Evolutionary conservation across 176 grass and related monocot genomes (phyloP).

Genomic region (Coix lacrymajobi): DNA sequence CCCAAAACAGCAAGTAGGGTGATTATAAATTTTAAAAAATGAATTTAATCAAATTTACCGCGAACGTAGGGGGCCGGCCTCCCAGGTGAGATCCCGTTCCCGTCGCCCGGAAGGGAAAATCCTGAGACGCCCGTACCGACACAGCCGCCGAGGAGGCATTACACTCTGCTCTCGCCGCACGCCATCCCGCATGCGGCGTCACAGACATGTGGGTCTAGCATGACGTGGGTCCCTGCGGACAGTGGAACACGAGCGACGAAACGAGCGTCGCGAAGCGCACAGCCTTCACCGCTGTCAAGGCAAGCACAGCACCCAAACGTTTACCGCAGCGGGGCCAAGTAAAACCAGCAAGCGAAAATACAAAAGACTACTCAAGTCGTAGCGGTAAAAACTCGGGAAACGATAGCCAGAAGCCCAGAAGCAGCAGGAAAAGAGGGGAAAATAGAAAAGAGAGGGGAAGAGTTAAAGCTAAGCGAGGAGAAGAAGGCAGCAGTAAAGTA

Average conservation of each 20-base stretch:
- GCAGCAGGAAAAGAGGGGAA: not conserved
- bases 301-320: not conserved
- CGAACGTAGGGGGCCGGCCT: not conserved
- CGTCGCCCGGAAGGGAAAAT: conserved; percentile 12
- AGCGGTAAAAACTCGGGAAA: conserved; percentile 40
- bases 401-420: not conserved
- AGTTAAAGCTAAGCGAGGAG: conserved; percentile 41
- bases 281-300: conserved; percentile 24
- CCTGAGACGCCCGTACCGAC: conserved; percentile 20
- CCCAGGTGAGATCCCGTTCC: conserved; percentile 16
- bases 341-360: not conserved
- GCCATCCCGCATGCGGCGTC: not conserved
- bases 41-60: not conserved
- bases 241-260: rapidly evolving
- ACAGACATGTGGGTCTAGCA: not conserved
- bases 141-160: not conserved
- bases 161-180: not conserved
- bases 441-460: not conserved
- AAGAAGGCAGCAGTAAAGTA: conserved; percentile 18
- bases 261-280: not conserved
- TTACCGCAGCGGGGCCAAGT: not conserved
- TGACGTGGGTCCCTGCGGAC: rapidly evolving
- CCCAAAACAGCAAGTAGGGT: not conserved
- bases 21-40: not conserved
- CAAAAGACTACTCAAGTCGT: not conserved